Conservation (phyloP, 306 rosid species). For the Trichosanthes truncata region DNA sequence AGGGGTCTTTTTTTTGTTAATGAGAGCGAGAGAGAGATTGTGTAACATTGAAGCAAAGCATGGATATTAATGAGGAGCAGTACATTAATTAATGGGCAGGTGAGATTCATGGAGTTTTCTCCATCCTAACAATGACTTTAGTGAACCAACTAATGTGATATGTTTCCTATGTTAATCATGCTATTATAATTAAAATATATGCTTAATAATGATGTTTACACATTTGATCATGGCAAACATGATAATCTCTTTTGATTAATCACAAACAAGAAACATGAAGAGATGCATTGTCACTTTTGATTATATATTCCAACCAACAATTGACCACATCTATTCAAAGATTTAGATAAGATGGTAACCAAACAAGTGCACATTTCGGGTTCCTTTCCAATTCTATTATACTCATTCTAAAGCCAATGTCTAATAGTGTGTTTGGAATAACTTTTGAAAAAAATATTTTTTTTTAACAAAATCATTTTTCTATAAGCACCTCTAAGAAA, state of each 20-base stretch:
- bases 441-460: no score
- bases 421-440: no score
- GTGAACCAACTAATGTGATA: background rate
- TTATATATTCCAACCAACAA: background rate
- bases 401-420: background rate
- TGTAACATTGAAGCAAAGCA: background rate
- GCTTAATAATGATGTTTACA: background rate
- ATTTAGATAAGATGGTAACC: background rate
- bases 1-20: no score
- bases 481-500: no score
- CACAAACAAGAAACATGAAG: background rate
- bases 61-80: background rate
- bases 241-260: background rate
- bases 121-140: conserved; percentile 9
- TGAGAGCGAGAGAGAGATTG: background rate
- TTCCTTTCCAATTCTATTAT: background rate
- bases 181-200: background rate
- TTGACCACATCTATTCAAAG: background rate
- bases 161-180: conserved; percentile 4
- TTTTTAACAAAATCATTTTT: no score
- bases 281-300: background rate
- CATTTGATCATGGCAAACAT: conserved; percentile 8
- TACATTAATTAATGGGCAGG: conserved; percentile 3
- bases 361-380: background rate
- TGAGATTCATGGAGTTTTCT: background rate